Evolutionary conservation across 2,329 filamentous ascomycete genomes (phyloP), one percentile per base, ranked within the genome.

Genomic region (Ophiostoma montium): DNA sequence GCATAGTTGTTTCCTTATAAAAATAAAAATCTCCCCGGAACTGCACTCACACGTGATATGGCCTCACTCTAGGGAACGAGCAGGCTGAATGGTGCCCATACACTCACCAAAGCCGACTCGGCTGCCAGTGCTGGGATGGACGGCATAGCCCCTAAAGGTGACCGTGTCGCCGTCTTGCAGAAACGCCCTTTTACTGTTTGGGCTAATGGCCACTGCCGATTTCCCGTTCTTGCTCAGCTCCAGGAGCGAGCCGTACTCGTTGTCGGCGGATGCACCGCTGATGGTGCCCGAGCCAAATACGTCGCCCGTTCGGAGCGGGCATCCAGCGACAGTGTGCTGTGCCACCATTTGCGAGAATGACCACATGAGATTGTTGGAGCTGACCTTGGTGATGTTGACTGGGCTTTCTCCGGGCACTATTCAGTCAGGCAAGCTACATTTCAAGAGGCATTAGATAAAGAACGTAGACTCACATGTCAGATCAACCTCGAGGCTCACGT

Each of bases 321-420:
- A 92, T 5, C 86, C 86, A 0, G 79, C 83, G 51, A 86, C 74
- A 3, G 82, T 81, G 62, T 92, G 86, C 63, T 92, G 86, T 0
- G 85, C 76, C 31, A 92, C 67, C 84, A 90, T 89, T 60, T 92
- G 86, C 1, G 83, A 75, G 67, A 87, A 92, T 0, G 84, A 89
- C 73, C 80, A 94, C 1, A 90, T 70, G 1, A 92, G 69, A 46
- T 70, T 63, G 55, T 70, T 75, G 11, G 79, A 75, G 31, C 32
- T 30, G 8, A 46, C 66, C 36, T 65, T 63, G n/a, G 68, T 68
- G 47, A 38, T 5, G 5, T 16, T 33, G 4, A 16, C 3, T 8
- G 16, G n/a, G 2, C 15, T 9, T 10, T 19, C 4, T 9, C 36
- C 30, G 10, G 38, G 15, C n/a, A 42, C 39, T 42, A 15, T 3